Evolutionary conservation across 257 asterid species (phyloP), one percentile per base, ranked within the genome.

Genomic region (Salvia hispanica): DNA sequence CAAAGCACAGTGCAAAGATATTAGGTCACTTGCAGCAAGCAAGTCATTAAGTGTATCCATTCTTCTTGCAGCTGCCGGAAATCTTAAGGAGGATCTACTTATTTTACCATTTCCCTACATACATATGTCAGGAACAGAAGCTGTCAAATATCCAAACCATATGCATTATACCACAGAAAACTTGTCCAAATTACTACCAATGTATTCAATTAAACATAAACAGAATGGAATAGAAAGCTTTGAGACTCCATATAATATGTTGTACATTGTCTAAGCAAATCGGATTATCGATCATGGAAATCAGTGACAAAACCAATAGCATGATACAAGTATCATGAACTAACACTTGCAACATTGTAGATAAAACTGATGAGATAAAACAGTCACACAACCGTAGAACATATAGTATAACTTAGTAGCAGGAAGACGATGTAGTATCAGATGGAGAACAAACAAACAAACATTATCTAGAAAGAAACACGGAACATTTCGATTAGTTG

Each of bases 41-140:
- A 94, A 86, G 73, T 94, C 99, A 67, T 94, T 87, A 34, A 94
- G 96, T 4, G 99, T 94, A 70, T 94, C 99, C 99, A 94, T 94
- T 85, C 87, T 86, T 79, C 99, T 83, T 21, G 99, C 99, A 66
- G 96, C 96, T 62, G 98, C 67, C 40, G 99, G 99, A 72, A 91
- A 94, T 55, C 79, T 76, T 40, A 79, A 66, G 59, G 97, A 82
- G 45, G 91, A 67, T 79, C 86, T 81, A 54, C 83, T 85, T 59
- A 82, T 53, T 76, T 72, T 83, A 72, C 90, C 88, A 74, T 77
- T 80, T 67, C 83, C 97, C 99, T 94, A 69, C 62, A 62, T 56
- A 56, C 60, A 74, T 7, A 54, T 61, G 53, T 10, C 53, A 68
- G 51, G 42, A 43, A 48, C 34, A 55, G 25, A 51, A 64, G 57